phyloP scores from a whole-genome alignment of 1,284 basidiomycete species.

The Pyrrhoderma noxium region DNA sequence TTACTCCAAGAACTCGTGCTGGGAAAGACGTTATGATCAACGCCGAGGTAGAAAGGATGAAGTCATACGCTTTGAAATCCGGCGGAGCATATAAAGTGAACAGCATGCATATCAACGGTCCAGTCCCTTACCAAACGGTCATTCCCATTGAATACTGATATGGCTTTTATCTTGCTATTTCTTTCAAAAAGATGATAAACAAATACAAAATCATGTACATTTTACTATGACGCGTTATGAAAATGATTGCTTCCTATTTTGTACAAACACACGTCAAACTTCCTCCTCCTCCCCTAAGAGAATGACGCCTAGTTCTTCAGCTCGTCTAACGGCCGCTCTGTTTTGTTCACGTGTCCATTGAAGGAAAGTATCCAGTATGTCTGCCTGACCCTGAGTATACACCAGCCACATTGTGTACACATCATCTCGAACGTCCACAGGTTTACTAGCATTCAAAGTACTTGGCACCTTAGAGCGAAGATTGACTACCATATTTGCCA shows the following conservation, averaged over 20 bases:
- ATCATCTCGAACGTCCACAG: neutral
- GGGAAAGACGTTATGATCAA: slow-evolving; percentile 28
- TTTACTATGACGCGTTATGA: neutral
- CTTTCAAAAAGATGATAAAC: neutral
- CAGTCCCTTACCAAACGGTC: slow-evolving; percentile 26
- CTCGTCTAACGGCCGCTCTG: slow-evolving; percentile 1
- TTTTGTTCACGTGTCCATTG: slow-evolving; percentile 9
- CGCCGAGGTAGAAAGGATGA: slow-evolving; percentile 27
- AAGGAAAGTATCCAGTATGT: slow-evolving; percentile 10
- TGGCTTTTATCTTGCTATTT: too few species aligned
- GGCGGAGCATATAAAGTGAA: slow-evolving; percentile 23
- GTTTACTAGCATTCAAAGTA: neutral
- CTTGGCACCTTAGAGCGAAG: slow-evolving; percentile 9
- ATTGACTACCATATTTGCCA: slow-evolving; percentile 13
- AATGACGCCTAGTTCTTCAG: slow-evolving; percentile 13
- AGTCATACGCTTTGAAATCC: slow-evolving; percentile 25
- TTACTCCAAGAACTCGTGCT: slow-evolving; percentile 25
- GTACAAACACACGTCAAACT: neutral
- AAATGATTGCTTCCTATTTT: neutral
- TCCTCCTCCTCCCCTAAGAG: neutral
- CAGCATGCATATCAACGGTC: slow-evolving; percentile 29
- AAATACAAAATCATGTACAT: neutral
- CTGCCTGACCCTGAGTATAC: slow-evolving; percentile 15
- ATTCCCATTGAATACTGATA: slow-evolving; percentile 7
- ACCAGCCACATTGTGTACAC: slow-evolving; percentile 10